Conservation (phyloP, 345 rosid species). For the Camelina laxa region DNA sequence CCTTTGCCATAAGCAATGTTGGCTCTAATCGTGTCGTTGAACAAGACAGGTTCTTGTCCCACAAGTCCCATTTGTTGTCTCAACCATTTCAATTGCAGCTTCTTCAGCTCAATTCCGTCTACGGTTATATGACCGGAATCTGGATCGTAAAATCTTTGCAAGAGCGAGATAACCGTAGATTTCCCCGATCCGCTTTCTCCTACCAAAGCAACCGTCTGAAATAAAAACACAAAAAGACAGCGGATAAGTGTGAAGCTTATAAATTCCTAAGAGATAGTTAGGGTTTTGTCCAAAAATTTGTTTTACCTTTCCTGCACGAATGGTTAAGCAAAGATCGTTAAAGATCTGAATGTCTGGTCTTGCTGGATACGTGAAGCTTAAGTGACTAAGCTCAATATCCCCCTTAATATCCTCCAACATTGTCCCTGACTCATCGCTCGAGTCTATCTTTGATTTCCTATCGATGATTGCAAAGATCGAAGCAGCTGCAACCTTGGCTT, state of each 20-base stretch:
- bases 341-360: slow-evolving; percentile 75
- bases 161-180: slow-evolving; percentile 63
- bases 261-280: background rate
- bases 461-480: slow-evolving; percentile 71
- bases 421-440: slow-evolving; percentile 59
- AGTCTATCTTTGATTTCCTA: slow-evolving; percentile 61
- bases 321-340: slow-evolving; percentile 59
- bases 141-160: slow-evolving; percentile 74
- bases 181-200: slow-evolving; percentile 89
- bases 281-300: background rate
- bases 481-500: slow-evolving; percentile 65
- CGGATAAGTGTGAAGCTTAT: background rate
- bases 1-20: slow-evolving; percentile 81
- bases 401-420: slow-evolving; percentile 57
- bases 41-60: slow-evolving; percentile 70
- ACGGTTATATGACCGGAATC: slow-evolving; percentile 65
- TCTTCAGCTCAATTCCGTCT: slow-evolving; percentile 67
- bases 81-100: slow-evolving; percentile 64
- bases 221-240: background rate
- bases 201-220: slow-evolving; percentile 72
- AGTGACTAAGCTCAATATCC: slow-evolving; percentile 60
- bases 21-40: slow-evolving; percentile 65
- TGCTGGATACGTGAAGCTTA: slow-evolving; percentile 71
- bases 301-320: slow-evolving; percentile 66
- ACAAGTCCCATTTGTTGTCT: slow-evolving; percentile 81